Evolutionary conservation across 257 asterid genomes (phyloP), one percentile per base, ranked within the genome.

Genomic region (Solanum clarkiae): DNA sequence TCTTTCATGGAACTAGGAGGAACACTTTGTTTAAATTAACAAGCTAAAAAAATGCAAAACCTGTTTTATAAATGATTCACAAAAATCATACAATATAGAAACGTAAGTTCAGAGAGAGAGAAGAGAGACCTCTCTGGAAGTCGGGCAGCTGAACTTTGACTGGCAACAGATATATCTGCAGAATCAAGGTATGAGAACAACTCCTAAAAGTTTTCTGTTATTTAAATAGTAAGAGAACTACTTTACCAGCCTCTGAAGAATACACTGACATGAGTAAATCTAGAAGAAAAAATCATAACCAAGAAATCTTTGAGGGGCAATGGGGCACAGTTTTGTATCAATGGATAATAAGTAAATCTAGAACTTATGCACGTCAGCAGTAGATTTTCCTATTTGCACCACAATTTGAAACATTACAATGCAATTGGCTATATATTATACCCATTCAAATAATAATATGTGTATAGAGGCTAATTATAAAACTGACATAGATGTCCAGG

Each of bases 81-180:
- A 47, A n/a, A 82, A 84, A 53, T 20, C 49, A 84, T 77, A 74
- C 22, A 60, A 74, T 16, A 47, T 24, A 79, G 47, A 24, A 26
- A 69, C 20, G 54, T 62, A 6, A 60, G 53, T 53, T 47, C 29
- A 18, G 60, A 20, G 85, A 63, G 71, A 87, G 75, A 63, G 72
- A 86, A 63, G 72, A 86, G 85, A 81, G 66, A 96, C 98, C 99
- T 96, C 90, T 96, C 99, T 55, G 98, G 99, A 70, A 96, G 98
- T 81, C 99, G 93, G 82, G 99, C 93, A 88, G 93, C 89, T 92
- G 97, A 86, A 88, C 85, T 91, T 88, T 91, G 98, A 87, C 85
- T 91, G 86, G 89, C 88, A 82, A 90, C 77, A 26, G 98, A 90
- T 16, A 93, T 91, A 88, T 93, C 99, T 94, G 94, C 85, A 54